Conservation (phyloP, 345 rosid genomes). For the Aquilaria sinensis region DNA sequence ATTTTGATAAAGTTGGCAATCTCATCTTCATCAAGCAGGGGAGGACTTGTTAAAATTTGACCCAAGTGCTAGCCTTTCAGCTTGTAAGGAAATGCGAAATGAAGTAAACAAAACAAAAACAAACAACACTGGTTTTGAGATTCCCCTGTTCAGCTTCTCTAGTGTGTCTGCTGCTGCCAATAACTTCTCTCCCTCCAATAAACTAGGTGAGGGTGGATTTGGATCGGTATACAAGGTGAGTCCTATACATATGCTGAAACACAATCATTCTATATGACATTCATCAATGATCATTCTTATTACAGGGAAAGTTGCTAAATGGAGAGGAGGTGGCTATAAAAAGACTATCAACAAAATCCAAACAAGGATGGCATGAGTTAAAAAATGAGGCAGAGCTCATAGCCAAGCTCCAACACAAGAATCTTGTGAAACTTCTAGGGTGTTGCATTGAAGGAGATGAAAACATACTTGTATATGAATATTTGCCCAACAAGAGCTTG, state of each 20-base stretch:
- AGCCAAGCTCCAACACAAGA: slow-evolving; percentile 15
- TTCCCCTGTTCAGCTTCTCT: slow-evolving; percentile 10
- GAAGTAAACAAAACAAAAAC: not conserved
- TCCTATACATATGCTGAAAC: not conserved
- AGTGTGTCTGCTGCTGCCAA: slow-evolving; percentile 8
- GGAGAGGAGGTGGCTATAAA: too few relatives aligned
- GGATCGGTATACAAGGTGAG: slow-evolving; percentile 13
- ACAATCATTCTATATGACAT: not conserved
- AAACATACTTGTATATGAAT: too few relatives aligned
- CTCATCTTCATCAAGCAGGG: not conserved
- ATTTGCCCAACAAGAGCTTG: too few relatives aligned
- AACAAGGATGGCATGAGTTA: slow-evolving; percentile 2
- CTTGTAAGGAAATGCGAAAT: not conserved
- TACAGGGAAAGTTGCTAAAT: too few relatives aligned
- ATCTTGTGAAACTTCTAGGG: slow-evolving; percentile 1
- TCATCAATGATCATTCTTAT: not conserved
- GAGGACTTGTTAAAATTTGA: slow-evolving; percentile 9
- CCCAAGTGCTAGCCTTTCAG: not conserved
- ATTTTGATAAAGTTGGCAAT: too few relatives aligned
- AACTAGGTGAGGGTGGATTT: slow-evolving; percentile 16
- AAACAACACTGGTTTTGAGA: slow-evolving; percentile 6
- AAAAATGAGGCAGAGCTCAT: slow-evolving; percentile 10
- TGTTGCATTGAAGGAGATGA: too few relatives aligned
- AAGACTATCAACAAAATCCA: too few relatives aligned
- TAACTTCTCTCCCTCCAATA: slow-evolving; percentile 5